Evolutionary conservation across 1,139 yeast species (phyloP).

Genomic region (Taphrina sp.): DNA sequence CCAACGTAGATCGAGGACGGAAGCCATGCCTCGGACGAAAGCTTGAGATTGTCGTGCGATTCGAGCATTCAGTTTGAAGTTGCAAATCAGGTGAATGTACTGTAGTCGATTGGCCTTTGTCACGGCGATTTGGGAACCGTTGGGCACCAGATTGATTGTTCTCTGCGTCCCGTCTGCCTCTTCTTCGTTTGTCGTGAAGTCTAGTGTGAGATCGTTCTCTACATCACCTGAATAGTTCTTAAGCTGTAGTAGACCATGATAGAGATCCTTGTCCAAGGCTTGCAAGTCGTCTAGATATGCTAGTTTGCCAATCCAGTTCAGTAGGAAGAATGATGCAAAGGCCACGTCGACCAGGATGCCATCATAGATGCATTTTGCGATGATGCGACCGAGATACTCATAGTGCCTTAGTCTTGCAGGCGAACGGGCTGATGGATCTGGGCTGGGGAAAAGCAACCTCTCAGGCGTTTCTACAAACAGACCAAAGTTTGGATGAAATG

Average conservation of each 20-base stretch:
- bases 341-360: conserved; percentile 75
- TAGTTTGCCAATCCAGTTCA: conserved; percentile 55
- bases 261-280: conserved; percentile 67
- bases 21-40: conserved; percentile 70
- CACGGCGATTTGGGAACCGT: conserved; percentile 60
- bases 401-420: conserved; percentile 47
- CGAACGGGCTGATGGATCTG: conserved; percentile 47
- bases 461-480: conserved; percentile 57
- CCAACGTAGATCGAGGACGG: conserved; percentile 71
- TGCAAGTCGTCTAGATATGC: conserved; percentile 64
- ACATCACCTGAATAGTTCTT: conserved; percentile 58
- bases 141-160: conserved; percentile 59
- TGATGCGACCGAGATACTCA: conserved; percentile 70
- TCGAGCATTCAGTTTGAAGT: conserved; percentile 69
- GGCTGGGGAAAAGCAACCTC: conserved; percentile 72
- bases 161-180: conserved; percentile 42
- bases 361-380: conserved; percentile 91
- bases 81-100: conserved; percentile 74
- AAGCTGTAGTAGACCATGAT: conserved; percentile 62
- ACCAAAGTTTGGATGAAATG: conserved; percentile 53
- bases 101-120: conserved; percentile 62
- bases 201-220: conserved; percentile 58
- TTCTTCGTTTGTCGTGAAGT: conserved; percentile 53
- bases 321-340: conserved; percentile 83
- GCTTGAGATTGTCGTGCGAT: conserved; percentile 58